Evolutionary conservation across 2,329 filamentous ascomycete genomes (phyloP).

Genomic region (Aspergillus intermedius): DNA sequence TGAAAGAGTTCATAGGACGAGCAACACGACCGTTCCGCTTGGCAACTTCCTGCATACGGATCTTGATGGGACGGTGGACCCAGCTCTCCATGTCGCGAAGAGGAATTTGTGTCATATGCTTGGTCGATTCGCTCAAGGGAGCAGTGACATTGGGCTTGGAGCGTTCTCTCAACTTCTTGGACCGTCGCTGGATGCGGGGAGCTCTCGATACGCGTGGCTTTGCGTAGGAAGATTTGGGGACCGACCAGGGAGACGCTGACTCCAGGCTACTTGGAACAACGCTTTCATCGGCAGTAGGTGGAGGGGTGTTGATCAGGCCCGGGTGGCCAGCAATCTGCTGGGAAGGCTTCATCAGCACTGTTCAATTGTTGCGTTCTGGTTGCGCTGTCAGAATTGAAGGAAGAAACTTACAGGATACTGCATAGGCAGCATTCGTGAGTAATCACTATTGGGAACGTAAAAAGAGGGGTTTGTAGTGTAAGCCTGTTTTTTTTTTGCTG

Average conservation of each 20-base stretch:
- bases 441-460: slow-evolving; percentile 11
- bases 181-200: slow-evolving; percentile 8
- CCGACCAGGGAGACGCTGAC: slow-evolving; percentile 13
- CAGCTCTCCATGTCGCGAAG: slow-evolving; percentile 74
- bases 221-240: slow-evolving; percentile 10
- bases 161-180: slow-evolving; percentile 5
- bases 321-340: slow-evolving; percentile 6
- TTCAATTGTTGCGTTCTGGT: slow-evolving; percentile 5
- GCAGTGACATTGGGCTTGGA: slow-evolving; percentile 8
- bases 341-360: background rate
- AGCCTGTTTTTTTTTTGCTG: slow-evolving; percentile 6
- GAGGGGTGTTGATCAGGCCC: slow-evolving; percentile 17
- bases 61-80: slow-evolving; percentile 64
- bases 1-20: slow-evolving; percentile 95
- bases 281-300: slow-evolving; percentile 16
- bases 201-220: slow-evolving; percentile 9
- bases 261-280: slow-evolving; percentile 5
- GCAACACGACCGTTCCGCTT: slow-evolving; percentile 73
- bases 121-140: slow-evolving; percentile 24
- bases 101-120: slow-evolving; percentile 44
- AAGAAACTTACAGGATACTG: slow-evolving; percentile 17
- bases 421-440: slow-evolving; percentile 9
- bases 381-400: background rate
- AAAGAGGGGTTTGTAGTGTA: slow-evolving; percentile 12
- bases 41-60: slow-evolving; percentile 61